phyloP scores from a whole-genome alignment of 2,329 filamentous ascomycete species.

The Pseudogymnoascus sp. region DNA sequence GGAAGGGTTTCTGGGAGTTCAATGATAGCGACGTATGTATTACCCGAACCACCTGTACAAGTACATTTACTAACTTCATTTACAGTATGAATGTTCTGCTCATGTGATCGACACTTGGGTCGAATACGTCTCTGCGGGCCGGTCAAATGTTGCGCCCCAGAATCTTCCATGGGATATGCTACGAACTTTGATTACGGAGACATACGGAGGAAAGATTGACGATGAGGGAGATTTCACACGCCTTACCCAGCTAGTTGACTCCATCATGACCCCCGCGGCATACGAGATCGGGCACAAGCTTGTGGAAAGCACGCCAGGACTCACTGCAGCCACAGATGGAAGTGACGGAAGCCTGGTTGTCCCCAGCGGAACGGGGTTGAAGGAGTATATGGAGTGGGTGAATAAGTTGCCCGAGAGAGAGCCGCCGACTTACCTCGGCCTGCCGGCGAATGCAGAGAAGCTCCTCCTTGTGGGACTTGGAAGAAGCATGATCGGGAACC shows the following conservation, averaged over 20 bases:
- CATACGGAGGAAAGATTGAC: slow-evolving; percentile 97
- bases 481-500: slow-evolving; percentile 70
- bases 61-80: slow-evolving; percentile 30
- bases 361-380: slow-evolving; percentile 71
- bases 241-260: slow-evolving; percentile 64
- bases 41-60: slow-evolving; percentile 18
- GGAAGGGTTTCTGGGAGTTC: slow-evolving; percentile 99
- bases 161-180: slow-evolving; percentile 98
- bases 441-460: slow-evolving; percentile 96
- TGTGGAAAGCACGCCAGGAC: slow-evolving; percentile 48
- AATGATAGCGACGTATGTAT: slow-evolving; percentile 93
- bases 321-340: slow-evolving; percentile 24
- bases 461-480: slow-evolving; percentile 83
- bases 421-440: slow-evolving; percentile 86
- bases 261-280: slow-evolving; percentile 74
- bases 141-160: slow-evolving; percentile 85
- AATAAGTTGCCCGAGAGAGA: slow-evolving; percentile 87
- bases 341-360: slow-evolving; percentile 57
- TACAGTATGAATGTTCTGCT: slow-evolving; percentile 88
- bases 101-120: slow-evolving; percentile 96
- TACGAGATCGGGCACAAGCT: slow-evolving; percentile 91
- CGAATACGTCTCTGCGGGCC: slow-evolving; percentile 69
- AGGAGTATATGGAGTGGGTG: slow-evolving; percentile 87
- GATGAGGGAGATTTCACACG: slow-evolving; percentile 74
- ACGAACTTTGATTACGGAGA: slow-evolving; percentile 80